Base-by-base conservation (phyloP, 2,329 filamentous ascomycete genomes). In the Macroventuria anomochaeta region DNA sequence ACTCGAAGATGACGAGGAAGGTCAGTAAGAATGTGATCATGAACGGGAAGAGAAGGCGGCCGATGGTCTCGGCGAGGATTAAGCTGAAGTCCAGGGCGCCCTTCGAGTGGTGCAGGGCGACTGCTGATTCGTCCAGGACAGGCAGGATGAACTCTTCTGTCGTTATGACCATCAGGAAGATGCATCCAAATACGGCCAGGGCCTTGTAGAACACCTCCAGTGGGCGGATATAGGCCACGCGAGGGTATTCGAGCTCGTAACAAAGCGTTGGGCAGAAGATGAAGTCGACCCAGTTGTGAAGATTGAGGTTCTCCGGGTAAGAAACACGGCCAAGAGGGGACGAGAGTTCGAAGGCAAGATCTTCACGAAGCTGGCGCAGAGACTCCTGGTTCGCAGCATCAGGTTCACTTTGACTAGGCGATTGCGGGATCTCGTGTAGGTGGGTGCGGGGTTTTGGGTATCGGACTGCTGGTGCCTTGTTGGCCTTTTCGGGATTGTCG, bases 1-100 rank as follows among this genome's bases (percentile, higher is more conserved):
- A 99, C 75, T 99, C 95, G 75, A 97, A 99, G 67, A 97, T 97
- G 74, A 97, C 92, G 53, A 99, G 86, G 79, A 99, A 99, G 49
- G 97, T 93, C 40, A 97, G 86, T 4, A 97, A 80, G 73, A 97
- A 96, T 3, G 88, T 96, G 57, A 97, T 83, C 91, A 97, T 97
- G 75, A 97, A 99, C 3, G 95, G 95, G 76, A 97, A 97, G 18
- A 99, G 83, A 15, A 99, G 85, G 81, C 90, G 87, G 52, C 89
- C 93, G 70, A 96, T 93, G 12, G 90, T 92, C 80, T 97, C 95
- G 23, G 90, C 86, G 20, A 99, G 82, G 61, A 97, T 87, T 55
- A 99, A 84, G 2, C 86, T 81, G 50, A 85, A 85, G 58, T 97
- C 95, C 1, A 83, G 77, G 23, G 80, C 70, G 33, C 81, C 80